Conservation (phyloP, 2,329 filamentous ascomycete species). For the Paraconiothyrium sp. region DNA sequence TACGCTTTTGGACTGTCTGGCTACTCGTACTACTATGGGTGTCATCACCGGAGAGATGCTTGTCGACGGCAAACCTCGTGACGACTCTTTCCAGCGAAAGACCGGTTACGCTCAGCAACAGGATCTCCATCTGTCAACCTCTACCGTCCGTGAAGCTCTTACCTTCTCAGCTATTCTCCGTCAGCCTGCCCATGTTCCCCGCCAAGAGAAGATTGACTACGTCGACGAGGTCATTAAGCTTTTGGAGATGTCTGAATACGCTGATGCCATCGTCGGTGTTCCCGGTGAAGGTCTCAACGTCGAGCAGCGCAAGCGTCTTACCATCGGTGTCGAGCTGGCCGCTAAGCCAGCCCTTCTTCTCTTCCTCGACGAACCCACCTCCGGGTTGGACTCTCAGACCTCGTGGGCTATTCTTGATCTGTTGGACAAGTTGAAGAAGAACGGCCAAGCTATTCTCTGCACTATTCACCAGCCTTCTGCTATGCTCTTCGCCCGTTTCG, state of each 20-base stretch:
- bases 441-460: conserved; percentile 84
- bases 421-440: conserved; percentile 16
- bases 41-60: conserved; percentile 88
- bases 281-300: conserved; percentile 80
- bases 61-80: conserved; percentile 78
- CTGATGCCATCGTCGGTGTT: conserved; percentile 89
- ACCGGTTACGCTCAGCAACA: conserved; percentile 94
- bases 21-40: conserved; percentile 87
- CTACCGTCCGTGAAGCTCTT: conserved; percentile 87
- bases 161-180: conserved; percentile 86
- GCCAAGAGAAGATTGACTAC: conserved; percentile 82
- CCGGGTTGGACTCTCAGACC: conserved; percentile 90
- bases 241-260: conserved; percentile 88
- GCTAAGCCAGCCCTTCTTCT: conserved; percentile 89
- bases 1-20: conserved; percentile 85
- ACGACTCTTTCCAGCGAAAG: conserved; percentile 87
- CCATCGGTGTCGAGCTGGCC: conserved; percentile 94
- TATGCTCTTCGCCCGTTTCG: conserved; percentile 92
- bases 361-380: conserved; percentile 95
- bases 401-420: conserved; percentile 86
- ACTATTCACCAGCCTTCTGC: conserved; percentile 98
- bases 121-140: conserved; percentile 85
- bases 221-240: conserved; percentile 92
- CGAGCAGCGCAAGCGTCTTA: conserved; percentile 78
- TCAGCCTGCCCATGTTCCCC: conserved; percentile 78